Conservation (phyloP, 2,329 filamentous ascomycete genomes). For the Diaporthe batatas region DNA sequence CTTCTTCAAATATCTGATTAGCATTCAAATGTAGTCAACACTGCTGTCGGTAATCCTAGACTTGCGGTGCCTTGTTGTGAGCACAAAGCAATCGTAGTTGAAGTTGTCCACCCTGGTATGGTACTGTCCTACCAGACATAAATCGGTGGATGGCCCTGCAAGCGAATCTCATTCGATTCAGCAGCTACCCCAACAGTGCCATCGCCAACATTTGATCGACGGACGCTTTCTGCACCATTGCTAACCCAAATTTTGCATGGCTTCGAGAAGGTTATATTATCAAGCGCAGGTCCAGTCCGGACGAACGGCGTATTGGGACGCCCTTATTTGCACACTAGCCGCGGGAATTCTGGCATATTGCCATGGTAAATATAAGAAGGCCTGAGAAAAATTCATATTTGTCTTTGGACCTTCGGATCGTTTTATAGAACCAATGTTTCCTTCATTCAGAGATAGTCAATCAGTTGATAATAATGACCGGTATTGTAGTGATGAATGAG, state of each 20-base stretch:
- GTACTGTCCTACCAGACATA: constrained; percentile 47
- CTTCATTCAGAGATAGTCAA: background rate
- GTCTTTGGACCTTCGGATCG: no score
- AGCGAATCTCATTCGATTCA: constrained; percentile 50
- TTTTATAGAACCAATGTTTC: background rate
- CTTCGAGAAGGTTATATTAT: constrained; percentile 60
- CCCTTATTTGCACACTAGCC: no score
- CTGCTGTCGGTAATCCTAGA: no score
- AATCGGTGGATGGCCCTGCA: background rate
- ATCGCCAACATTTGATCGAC: constrained; percentile 17
- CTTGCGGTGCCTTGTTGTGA: constrained; percentile 46
- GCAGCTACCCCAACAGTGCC: background rate
- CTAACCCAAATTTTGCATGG: constrained; percentile 60
- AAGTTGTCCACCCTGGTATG: constrained; percentile 58
- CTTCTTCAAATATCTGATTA: no score
- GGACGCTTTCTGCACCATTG: constrained; percentile 55
- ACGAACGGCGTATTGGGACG: constrained; percentile 45
- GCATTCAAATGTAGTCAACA: no score
- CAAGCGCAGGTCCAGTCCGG: constrained; percentile 57
- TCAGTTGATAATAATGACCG: constrained; percentile 10
- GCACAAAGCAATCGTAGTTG: constrained; percentile 55
- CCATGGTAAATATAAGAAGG: no score
- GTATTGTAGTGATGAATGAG: background rate
- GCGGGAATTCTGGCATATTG: no score
- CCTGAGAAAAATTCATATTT: no score